Conservation (phyloP, 2,329 filamentous ascomycete genomes). For the Aspergillus sp. region DNA sequence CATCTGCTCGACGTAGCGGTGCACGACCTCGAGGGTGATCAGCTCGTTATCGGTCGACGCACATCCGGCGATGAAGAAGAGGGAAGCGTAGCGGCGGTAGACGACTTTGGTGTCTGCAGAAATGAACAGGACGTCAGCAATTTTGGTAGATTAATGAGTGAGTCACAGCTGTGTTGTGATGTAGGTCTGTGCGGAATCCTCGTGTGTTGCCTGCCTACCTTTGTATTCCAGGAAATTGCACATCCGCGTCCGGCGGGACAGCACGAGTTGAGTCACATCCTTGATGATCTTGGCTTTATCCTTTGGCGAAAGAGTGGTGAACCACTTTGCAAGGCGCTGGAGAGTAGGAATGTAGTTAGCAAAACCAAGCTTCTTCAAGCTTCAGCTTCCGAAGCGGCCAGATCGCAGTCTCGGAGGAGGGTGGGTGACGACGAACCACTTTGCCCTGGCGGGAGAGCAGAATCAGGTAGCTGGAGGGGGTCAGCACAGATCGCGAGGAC, state of each 20-base stretch:
- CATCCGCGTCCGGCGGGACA: slow-evolving; percentile 95
- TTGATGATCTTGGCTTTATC: slow-evolving; percentile 99
- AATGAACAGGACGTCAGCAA: not conserved
- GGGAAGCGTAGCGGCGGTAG: slow-evolving; percentile 95
- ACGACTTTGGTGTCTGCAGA: slow-evolving; percentile 90
- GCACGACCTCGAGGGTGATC: slow-evolving; percentile 97
- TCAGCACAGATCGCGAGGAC: slow-evolving; percentile 18
- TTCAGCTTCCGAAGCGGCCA: slow-evolving; percentile 16
- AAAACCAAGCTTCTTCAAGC: slow-evolving; percentile 12
- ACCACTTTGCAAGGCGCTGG: slow-evolving; percentile 98
- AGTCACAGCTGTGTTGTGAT: not conserved
- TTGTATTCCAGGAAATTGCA: slow-evolving; percentile 99
- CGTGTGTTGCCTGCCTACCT: slow-evolving; percentile 55
- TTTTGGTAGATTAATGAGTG: not conserved
- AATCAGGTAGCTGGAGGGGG: slow-evolving; percentile 77
- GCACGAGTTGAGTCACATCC: slow-evolving; percentile 95
- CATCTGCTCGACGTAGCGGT: slow-evolving; percentile 99
- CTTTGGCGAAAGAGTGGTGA: slow-evolving; percentile 93
- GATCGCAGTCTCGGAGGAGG: slow-evolving; percentile 23
- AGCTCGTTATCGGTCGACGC: slow-evolving; percentile 97
- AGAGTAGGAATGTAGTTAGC: slow-evolving; percentile 27
- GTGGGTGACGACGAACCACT: slow-evolving; percentile 71
- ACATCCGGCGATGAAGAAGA: slow-evolving; percentile 99
- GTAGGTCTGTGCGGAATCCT: not conserved
- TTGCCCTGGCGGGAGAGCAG: slow-evolving; percentile 97